Evolutionary conservation across 2,329 filamentous ascomycete genomes (phyloP), one percentile per base, ranked within the genome.

Genomic region (Hypomyces rosellus): DNA sequence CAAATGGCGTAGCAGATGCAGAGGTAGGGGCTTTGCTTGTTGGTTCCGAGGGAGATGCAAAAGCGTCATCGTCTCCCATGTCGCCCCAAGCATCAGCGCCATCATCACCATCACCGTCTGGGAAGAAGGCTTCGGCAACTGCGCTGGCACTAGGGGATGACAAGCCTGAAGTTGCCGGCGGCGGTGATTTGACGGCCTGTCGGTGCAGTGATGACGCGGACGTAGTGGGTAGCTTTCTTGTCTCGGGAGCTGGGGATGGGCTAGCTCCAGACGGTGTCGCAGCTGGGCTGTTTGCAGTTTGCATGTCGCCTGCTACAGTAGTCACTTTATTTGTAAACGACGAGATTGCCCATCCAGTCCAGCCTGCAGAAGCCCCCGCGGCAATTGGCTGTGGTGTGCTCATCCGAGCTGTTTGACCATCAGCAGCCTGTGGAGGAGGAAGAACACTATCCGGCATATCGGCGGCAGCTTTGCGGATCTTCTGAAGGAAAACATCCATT

Each of bases 301-400:
- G 78, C 55, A 99, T 99, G 51, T 96, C 87, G 15, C 93, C 93
- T 8, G 86, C 86, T 0, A 89, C 90, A 0, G 87, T 72, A 2
- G 89, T 85, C 12, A 97, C 67, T 62, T 96, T 96, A 69, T 97
- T 97, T 2, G 93, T 97, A 65, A 99, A 99, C 1, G 90, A 96
- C 0, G 93, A 97, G 49, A 99, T 96, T 1, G 93, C 93, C 93
- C 93, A 99, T 12, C 93, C 93, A 1, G 93, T 83, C 93, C 93
- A 97, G 15, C 66, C 45, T 18, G 37, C 48, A 5, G 61, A 54
- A n/a, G 58, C 53, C n/a, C 58, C 65, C 16, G 12, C 37, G 36
- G 78, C 77, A 3, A 84, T 83, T 2, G 78, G 72, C 53, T 89
- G 86, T 1, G 89, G 85, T 1, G 88, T 93, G 55, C 85, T 84